A percentile compares a stretch with the other conserved stretches of the same genome.
These are phyloP conservation scores for Hanseniaspora hatyaiensis DNA, from an alignment of 805 yeast genomes.

Conservation along the genomic window DNA sequence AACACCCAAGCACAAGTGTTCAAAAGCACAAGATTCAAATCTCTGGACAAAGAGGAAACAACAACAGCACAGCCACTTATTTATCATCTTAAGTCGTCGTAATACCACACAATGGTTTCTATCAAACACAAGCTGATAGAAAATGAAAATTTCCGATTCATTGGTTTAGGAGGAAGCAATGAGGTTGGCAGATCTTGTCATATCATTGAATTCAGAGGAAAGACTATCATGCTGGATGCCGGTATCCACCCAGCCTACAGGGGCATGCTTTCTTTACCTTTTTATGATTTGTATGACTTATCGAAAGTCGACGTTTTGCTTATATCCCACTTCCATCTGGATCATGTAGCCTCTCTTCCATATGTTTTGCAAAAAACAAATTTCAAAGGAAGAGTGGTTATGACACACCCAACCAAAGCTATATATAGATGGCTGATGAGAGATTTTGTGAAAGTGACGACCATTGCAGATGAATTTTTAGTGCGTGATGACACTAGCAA, in stretches of 20 bases:
- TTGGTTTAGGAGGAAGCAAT: conserved; percentile 93
- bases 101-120: not conserved
- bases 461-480: conserved; percentile 35
- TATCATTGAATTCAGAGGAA: conserved; percentile 80
- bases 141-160: conserved; percentile 46
- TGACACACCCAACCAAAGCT: conserved; percentile 99
- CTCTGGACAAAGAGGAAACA: too few relatives aligned
- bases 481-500: conserved; percentile 33
- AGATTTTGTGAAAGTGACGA: conserved; percentile 87
- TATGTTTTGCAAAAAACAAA: conserved; percentile 95
- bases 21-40: too few relatives aligned
- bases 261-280: conserved; percentile 85
- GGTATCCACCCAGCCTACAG: conserved; percentile 94
- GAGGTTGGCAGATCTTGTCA: conserved; percentile 98
- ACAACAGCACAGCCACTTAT: too few relatives aligned
- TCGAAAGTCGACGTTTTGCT: conserved; percentile 74
- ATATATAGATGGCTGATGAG: conserved; percentile 89
- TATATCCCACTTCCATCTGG: conserved; percentile 91
- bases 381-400: conserved; percentile 89
- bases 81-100: too few relatives aligned
- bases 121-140: conserved; percentile 18
- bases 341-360: conserved; percentile 95
- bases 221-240: conserved; percentile 92
- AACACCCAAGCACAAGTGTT: too few relatives aligned
- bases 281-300: conserved; percentile 87